A percentile compares a stretch with the other conserved stretches of the same genome.
phyloP scores from a whole-genome alignment of 2,329 filamentous ascomycete genomes.

The Endocalyx cinctus region DNA sequence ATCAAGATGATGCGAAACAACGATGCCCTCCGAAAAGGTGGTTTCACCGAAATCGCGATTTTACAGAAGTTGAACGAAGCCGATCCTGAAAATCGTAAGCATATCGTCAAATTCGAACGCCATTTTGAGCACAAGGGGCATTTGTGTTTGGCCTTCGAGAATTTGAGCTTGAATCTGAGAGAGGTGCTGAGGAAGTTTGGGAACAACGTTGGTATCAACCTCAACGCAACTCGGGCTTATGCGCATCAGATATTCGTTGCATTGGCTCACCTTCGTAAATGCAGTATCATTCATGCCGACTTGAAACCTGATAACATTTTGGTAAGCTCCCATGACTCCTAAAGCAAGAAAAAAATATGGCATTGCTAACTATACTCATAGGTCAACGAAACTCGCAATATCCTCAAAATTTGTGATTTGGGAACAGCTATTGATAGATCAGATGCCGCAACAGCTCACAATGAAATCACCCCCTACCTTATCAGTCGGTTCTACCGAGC shows the following conservation, averaged over 20 bases:
- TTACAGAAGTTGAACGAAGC: slow-evolving; percentile 79
- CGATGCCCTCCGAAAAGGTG: slow-evolving; percentile 85
- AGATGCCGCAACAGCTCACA: slow-evolving; percentile 66
- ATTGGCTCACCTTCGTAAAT: slow-evolving; percentile 81
- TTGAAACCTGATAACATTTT: slow-evolving; percentile 97
- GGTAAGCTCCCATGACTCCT: no score
- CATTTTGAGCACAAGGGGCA: slow-evolving; percentile 93
- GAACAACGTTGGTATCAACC: slow-evolving; percentile 86
- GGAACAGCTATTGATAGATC: slow-evolving; percentile 91
- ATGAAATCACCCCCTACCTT: slow-evolving; percentile 88
- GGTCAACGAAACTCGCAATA: slow-evolving; percentile 75
- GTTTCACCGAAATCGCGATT: slow-evolving; percentile 91
- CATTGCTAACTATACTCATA: slow-evolving; percentile 28
- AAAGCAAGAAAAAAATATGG: no score
- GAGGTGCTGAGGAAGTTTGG: slow-evolving; percentile 96
- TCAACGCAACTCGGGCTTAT: slow-evolving; percentile 81
- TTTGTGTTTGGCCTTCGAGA: slow-evolving; percentile 95
- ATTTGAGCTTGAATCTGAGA: slow-evolving; percentile 85
- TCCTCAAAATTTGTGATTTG: slow-evolving; percentile 92
- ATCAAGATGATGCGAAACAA: slow-evolving; percentile 99
- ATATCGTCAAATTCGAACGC: slow-evolving; percentile 82
- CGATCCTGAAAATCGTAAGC: slow-evolving; percentile 85
- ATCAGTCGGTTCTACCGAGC: slow-evolving; percentile 97
- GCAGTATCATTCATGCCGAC: slow-evolving; percentile 92
- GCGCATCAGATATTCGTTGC: slow-evolving; percentile 93